These are phyloP conservation scores for Cytospora schulzeri DNA, from an alignment of 2,329 filamentous ascomycete species.

Conservation along the genomic window DNA sequence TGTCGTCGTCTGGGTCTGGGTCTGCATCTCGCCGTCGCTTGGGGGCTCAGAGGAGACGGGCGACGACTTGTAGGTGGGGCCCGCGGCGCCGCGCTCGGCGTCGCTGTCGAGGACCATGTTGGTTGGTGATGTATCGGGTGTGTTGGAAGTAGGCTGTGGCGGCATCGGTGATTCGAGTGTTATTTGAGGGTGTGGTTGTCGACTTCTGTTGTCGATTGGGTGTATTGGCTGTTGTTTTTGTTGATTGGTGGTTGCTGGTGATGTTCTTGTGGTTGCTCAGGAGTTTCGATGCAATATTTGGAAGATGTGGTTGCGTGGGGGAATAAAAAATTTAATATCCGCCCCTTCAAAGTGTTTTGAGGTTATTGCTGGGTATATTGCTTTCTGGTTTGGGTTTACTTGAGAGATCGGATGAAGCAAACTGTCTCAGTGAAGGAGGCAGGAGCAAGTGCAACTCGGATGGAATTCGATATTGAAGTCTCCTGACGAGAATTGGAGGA, in stretches of 20 bases:
- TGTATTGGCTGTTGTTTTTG: background rate
- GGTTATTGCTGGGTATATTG: too few species aligned
- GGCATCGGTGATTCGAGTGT: too few species aligned
- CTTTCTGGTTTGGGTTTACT: too few species aligned
- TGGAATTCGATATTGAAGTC: too few species aligned
- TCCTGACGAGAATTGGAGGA: too few species aligned
- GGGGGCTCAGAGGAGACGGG: background rate
- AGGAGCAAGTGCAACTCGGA: too few species aligned
- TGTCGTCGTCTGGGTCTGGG: background rate
- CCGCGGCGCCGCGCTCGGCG: background rate
- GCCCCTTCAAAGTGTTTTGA: too few species aligned
- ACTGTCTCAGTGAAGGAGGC: too few species aligned
- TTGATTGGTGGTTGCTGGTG: too few species aligned
- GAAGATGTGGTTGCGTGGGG: background rate
- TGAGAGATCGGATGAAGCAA: too few species aligned
- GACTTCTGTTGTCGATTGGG: background rate
- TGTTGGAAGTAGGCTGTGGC: background rate
- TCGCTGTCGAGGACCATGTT: constrained; percentile 17
- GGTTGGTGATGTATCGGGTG: background rate
- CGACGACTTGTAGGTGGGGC: background rate
- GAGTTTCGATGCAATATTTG: background rate
- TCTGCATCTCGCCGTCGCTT: too few species aligned
- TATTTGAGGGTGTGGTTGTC: background rate
- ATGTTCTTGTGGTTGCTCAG: background rate
- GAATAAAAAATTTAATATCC: too few species aligned